Conservation (phyloP, 2,329 filamentous ascomycete species). For the Fusarium dlaminii region DNA sequence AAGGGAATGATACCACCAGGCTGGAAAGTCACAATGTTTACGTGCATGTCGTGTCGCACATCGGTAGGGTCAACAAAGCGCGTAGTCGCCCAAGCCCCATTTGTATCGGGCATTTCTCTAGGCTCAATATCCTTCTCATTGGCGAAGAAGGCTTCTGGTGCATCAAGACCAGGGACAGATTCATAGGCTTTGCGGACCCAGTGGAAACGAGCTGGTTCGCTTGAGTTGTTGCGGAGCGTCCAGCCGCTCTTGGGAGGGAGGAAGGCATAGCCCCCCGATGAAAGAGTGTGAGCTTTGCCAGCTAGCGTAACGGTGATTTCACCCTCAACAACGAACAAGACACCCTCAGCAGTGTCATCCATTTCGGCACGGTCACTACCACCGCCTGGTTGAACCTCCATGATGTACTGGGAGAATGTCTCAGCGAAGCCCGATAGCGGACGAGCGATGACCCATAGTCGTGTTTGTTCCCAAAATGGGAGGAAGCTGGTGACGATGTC, state of each 20-base stretch:
- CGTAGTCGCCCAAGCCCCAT: slow-evolving; percentile 24
- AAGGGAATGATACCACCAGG: slow-evolving; percentile 21
- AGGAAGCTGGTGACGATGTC: slow-evolving; percentile 29
- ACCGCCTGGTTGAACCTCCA: slow-evolving; percentile 22
- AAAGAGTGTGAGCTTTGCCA: slow-evolving; percentile 5
- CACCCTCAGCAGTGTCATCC: slow-evolving; percentile 21
- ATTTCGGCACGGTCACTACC: slow-evolving; percentile 22
- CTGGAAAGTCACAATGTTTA: slow-evolving; percentile 25
- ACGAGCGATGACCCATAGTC: slow-evolving; percentile 25
- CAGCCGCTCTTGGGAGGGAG: slow-evolving; percentile 26
- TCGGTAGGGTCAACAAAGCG: slow-evolving; percentile 17
- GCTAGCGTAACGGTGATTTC: slow-evolving; percentile 14
- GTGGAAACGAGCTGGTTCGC: slow-evolving; percentile 12
- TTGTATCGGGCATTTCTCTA: slow-evolving; percentile 21
- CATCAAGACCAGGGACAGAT: slow-evolving; percentile 10
- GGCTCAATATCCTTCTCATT: slow-evolving; percentile 20
- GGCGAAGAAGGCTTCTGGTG: slow-evolving; percentile 13
- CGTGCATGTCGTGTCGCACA: slow-evolving; percentile 26
- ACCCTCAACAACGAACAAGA: slow-evolving; percentile 23
- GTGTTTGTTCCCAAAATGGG: slow-evolving; percentile 24
- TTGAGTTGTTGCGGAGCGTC: slow-evolving; percentile 22
- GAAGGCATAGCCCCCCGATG: slow-evolving; percentile 15
- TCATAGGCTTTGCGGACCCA: slow-evolving; percentile 31
- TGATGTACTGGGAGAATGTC: slow-evolving; percentile 28
- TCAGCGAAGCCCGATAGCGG: slow-evolving; percentile 24